Base-by-base conservation (phyloP, 495 filamentous ascomycete genomes). In the Penicillium argentinense region DNA sequence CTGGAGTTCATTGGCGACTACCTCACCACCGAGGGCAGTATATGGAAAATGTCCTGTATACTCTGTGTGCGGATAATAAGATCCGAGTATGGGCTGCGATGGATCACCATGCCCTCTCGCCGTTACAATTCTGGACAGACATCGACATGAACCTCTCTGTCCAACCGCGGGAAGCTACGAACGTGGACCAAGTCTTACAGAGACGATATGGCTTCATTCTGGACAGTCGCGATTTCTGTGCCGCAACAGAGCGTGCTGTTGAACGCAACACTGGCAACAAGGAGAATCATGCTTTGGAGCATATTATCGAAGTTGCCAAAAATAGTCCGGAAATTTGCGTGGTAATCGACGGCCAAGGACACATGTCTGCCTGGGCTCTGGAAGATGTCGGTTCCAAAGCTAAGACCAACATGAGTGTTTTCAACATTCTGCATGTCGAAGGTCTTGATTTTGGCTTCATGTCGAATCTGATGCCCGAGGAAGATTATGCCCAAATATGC, bases 311-410 rank as follows among this genome's bases (percentile, higher is more conserved):
- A 48, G 81, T 97, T 47, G 89, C 89, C 5, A 92, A 89, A 42
- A 82, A 83, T 19, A 85, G 76, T 39, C 95, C 92, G 0, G 95
- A 99, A 56, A 80, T 97, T 2, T 91, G 89, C 53, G 75, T 97
- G 12, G 83, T 92, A 2, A 73, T 95, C 40, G 91, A 99, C 66
- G 84, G 86, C 14, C 72, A 78, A 27, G 93, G 93, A 4, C 81
- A 85, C 54, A 90, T 97, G 89, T 89, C 88, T 36, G 93, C 91
- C 0, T 96, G 92, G 92, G 95, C 89, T 2, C 61, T 99, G 43
- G 91, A 97, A 63, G 89, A 91, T 59, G 78, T 97, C 18, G 89
- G 90, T 13, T 84, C 80, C 56, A 93, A 89, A 53, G 68, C 72
- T 23, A 80, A 76, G 51, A 80, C 84, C 50, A 76, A 78, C 2